These are phyloP conservation scores for Datura wrightii DNA, from an alignment of 257 asterid genomes.

Conservation along the genomic window DNA sequence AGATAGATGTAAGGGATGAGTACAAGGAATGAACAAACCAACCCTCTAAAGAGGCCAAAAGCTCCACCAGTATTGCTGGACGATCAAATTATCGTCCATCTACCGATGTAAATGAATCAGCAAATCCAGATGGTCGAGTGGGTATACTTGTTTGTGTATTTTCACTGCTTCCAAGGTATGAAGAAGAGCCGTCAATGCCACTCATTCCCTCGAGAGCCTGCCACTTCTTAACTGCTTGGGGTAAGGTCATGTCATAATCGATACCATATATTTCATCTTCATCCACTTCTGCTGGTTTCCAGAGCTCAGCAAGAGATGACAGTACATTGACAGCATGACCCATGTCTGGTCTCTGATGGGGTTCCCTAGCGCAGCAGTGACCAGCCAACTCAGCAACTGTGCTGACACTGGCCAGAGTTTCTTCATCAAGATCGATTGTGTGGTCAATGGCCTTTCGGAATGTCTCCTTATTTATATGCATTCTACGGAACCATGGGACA, in stretches of 20 bases:
- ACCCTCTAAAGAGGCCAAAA: slow-evolving; percentile 20
- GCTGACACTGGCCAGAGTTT: slow-evolving; percentile 34
- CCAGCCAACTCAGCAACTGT: slow-evolving; percentile 35
- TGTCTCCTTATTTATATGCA: slow-evolving; percentile 32
- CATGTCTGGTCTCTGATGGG: slow-evolving; percentile 40
- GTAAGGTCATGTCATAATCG: slow-evolving; percentile 66
- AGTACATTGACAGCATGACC: slow-evolving; percentile 36
- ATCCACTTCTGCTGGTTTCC: slow-evolving; percentile 35
- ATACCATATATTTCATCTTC: slow-evolving; percentile 57
- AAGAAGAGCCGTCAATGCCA: slow-evolving; percentile 46
- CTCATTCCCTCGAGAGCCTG: slow-evolving; percentile 72
- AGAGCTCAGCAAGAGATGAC: slow-evolving; percentile 37
- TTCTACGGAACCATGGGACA: slow-evolving; percentile 40
- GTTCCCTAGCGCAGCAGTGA: slow-evolving; percentile 35
- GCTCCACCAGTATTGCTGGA: slow-evolving; percentile 17
- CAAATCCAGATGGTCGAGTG: slow-evolving; percentile 36
- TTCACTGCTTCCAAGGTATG: slow-evolving; percentile 32
- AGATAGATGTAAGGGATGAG: slow-evolving; percentile 3
- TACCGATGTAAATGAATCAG: slow-evolving; percentile 27
- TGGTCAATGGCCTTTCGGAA: slow-evolving; percentile 33
- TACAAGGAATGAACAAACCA: slow-evolving; percentile 23
- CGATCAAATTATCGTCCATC: slow-evolving; percentile 28
- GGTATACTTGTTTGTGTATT: slow-evolving; percentile 38
- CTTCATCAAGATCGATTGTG: slow-evolving; percentile 31
- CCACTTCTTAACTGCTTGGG: slow-evolving; percentile 77